Evolutionary conservation across 768 basidiomycete genomes (phyloP).

Genomic region (Termitomyces sp.): DNA sequence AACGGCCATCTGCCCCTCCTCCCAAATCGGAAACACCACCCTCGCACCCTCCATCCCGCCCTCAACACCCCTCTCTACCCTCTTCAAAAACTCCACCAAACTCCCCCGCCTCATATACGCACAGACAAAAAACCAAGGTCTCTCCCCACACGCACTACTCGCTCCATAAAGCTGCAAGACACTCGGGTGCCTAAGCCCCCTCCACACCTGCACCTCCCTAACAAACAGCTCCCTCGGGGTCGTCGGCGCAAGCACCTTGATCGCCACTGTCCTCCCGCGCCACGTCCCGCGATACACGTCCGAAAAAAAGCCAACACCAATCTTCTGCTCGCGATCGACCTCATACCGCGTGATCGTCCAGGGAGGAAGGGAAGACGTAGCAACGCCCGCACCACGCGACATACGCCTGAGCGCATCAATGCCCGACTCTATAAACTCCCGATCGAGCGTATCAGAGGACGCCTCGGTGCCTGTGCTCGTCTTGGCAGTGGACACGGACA

Average conservation of each 20-base stretch:
- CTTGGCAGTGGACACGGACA: too few species aligned
- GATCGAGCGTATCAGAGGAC: conserved; percentile 50
- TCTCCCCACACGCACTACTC: conserved; percentile 63
- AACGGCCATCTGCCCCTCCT: neutral
- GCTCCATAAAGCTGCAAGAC: conserved; percentile 78
- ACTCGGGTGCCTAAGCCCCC: conserved; percentile 60
- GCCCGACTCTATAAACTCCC: conserved; percentile 68
- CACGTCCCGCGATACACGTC: conserved; percentile 78
- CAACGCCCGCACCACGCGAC: conserved; percentile 19
- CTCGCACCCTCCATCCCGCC: conserved; percentile 8
- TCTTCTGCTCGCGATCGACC: conserved; percentile 63
- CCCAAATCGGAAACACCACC: conserved; percentile 7
- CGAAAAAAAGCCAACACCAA: conserved; percentile 75
- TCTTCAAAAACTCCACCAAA: conserved; percentile 55
- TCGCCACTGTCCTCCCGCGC: conserved; percentile 61
- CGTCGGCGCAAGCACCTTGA: conserved; percentile 67
- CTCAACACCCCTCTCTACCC: conserved; percentile 20
- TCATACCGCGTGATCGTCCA: conserved; percentile 85
- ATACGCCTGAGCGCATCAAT: conserved; percentile 69
- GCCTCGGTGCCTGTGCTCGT: too few species aligned
- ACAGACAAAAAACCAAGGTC: conserved; percentile 79
- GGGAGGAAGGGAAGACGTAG: conserved; percentile 42
- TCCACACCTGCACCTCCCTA: conserved; percentile 72
- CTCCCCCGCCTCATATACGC: conserved; percentile 68
- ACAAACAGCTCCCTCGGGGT: conserved; percentile 65